These are phyloP conservation scores for Tolypocladium sp. DNA, from an alignment of 2,329 filamentous ascomycete genomes.

Conservation along the genomic window DNA sequence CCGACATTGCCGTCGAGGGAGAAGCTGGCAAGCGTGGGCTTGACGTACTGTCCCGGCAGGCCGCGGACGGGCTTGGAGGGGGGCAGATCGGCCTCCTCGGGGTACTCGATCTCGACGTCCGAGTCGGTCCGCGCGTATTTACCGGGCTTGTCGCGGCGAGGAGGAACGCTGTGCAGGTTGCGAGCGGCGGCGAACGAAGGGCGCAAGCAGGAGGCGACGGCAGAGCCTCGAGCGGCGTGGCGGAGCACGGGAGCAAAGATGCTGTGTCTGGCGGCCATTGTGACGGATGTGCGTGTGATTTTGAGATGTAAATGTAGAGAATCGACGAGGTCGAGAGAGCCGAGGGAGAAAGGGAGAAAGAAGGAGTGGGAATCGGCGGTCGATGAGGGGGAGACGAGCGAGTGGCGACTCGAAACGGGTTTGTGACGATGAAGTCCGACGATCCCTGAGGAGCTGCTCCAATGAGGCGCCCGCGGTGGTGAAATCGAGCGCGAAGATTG, in stretches of 20 bases:
- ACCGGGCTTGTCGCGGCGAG: constrained; percentile 40
- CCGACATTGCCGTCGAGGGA: constrained; percentile 77
- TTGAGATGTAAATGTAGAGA: background rate
- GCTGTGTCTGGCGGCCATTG: constrained; percentile 10
- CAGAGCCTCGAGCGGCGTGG: constrained; percentile 15
- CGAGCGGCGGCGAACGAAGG: constrained; percentile 16
- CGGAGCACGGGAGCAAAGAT: constrained; percentile 18
- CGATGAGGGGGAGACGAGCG: background rate
- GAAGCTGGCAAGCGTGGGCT: constrained; percentile 77
- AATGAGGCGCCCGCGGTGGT: background rate
- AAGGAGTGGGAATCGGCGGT: background rate
- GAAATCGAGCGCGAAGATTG: background rate
- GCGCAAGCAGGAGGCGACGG: constrained; percentile 9
- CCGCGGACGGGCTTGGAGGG: constrained; percentile 62
- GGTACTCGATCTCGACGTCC: constrained; percentile 69
- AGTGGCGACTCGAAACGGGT: background rate
- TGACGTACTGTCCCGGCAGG: constrained; percentile 71
- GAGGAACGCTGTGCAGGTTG: constrained; percentile 20
- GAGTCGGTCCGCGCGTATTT: constrained; percentile 74
- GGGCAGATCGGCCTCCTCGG: constrained; percentile 64
- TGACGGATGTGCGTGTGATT: background rate
- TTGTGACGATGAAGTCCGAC: background rate
- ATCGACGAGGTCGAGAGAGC: background rate
- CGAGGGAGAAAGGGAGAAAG: background rate
- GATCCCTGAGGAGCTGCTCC: background rate